Base-by-base conservation (phyloP, 2,329 filamentous ascomycete genomes). In the Talaromyces piceae region DNA sequence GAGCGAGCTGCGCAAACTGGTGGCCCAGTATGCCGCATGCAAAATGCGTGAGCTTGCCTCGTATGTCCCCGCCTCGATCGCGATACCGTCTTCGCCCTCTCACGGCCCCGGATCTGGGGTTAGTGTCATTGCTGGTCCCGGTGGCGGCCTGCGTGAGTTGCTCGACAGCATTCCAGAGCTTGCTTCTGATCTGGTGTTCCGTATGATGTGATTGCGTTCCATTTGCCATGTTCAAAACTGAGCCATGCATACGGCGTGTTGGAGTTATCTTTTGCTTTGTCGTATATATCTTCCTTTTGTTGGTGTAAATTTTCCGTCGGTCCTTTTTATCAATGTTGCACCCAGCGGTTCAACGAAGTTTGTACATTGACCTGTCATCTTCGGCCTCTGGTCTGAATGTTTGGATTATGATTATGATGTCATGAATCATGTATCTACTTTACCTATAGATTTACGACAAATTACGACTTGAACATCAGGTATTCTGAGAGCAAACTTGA, bases 181-280 rank as follows among this genome's bases (percentile, higher is more conserved):
- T 58, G 69, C 67, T 20, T 70, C 67, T 28, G 68, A 71, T 58
- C 59, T 72, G 56, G 66, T 72, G 25, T 72, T 68, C 54, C 65
- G 67, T 23, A 66, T 70, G 67, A 70, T 54, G 49, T 54, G 39
- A 48, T 28, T 37, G 2, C 26, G 12, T 9, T 18, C 18, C 23
- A 13, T n/a, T 52, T 47, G n/a, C n/a, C 2, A 28, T 47, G 23
- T 6, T 16, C 5, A 23, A 25, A n/a, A 22, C n/a, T 37, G 33
- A 37, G 16, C 12, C 20, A 20, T 33, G 39, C 9, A 16, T 41
- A 41, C n/a, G 39, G 39, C 13, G 39, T 43, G 20, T 43, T 25
- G 39, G 39, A 25, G 20, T 43, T n/a, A n/a, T n/a, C n/a, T 37
- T 33, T 1, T 33, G 31, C 31, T 18, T 33, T 33, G 16, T 37